Evolutionary conservation across 176 grass and related monocot genomes (phyloP).

Genomic region (Bonia amplexicaulis): DNA sequence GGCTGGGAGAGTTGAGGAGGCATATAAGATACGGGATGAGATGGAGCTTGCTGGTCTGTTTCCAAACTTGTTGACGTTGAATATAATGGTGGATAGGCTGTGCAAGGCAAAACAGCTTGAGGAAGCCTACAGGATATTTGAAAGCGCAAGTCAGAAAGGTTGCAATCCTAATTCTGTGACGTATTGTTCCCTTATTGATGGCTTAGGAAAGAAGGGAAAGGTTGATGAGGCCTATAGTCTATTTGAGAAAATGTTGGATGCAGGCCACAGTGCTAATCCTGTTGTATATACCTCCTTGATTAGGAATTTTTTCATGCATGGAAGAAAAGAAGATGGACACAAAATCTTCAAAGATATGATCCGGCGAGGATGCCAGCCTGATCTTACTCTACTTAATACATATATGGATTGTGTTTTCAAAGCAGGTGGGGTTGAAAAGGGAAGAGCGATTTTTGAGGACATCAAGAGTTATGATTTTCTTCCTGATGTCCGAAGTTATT

Average conservation of each 20-base stretch:
- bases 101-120: slow-evolving; percentile 76
- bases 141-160: slow-evolving; percentile 57
- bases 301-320: slow-evolving; percentile 79
- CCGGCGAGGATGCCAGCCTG: slow-evolving; percentile 58
- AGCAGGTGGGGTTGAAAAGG: slow-evolving; percentile 72
- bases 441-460: slow-evolving; percentile 68
- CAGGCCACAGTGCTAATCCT: slow-evolving; percentile 62
- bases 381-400: slow-evolving; percentile 85
- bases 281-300: slow-evolving; percentile 85
- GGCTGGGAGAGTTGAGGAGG: slow-evolving; percentile 54
- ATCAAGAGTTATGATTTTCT: slow-evolving; percentile 55
- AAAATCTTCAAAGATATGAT: slow-evolving; percentile 97
- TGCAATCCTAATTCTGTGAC: slow-evolving; percentile 74
- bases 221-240: slow-evolving; percentile 84
- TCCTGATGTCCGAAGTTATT: slow-evolving; percentile 78
- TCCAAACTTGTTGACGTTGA: slow-evolving; percentile 78
- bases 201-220: slow-evolving; percentile 77
- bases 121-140: slow-evolving; percentile 74
- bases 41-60: slow-evolving; percentile 74
- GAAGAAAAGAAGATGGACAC: slow-evolving; percentile 95
- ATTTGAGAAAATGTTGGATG: slow-evolving; percentile 87
- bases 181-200: slow-evolving; percentile 87
- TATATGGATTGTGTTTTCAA: slow-evolving; percentile 98
- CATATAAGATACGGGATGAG: slow-evolving; percentile 65
- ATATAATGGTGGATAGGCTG: slow-evolving; percentile 96